Evolutionary conservation across 2,329 filamentous ascomycete genomes (phyloP), one percentile per base, ranked within the genome.

Genomic region (Pestalotiopsis sp.): DNA sequence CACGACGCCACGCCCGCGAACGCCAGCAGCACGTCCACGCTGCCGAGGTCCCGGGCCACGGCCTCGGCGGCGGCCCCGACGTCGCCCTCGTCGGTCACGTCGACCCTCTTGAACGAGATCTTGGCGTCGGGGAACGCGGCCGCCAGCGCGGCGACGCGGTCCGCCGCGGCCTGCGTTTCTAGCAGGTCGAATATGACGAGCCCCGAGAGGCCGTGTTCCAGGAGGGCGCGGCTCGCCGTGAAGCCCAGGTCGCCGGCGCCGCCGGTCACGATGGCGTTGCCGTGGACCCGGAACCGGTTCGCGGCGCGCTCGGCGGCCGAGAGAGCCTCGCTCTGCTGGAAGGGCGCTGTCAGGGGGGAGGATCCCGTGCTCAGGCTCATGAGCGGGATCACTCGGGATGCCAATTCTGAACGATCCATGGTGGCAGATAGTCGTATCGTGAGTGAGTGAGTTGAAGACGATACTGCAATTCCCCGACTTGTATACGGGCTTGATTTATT

Each of bases 1-100:
- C 87, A 91, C 52, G 84, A 85, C 0, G 93, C 91, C 0, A 94
- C 85, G 4, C 92, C 92, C 0, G 90, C 92, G 73, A 92, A 92
- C 72, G 88, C 90, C 71, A 88, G 84, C 2, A 92, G 80, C 58
- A 87, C 86, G 70, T 87, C 82, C 2, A 92, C 75, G n/a, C 80
- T 80, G 2, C 87, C 87, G 2, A 90, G 80, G 1, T 78, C 74
- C 9, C 78, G 72, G 0, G 80, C 81, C 0, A 81, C 62, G 62
- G 39, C 62, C n/a, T 52, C 70, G 3, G 87, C 79, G 0, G 83
- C 84, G 3, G 17, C 31, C 1, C 67, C 52, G 2, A 76, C 71
- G 2, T 56, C 25, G 4, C 58, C 66, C 4, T 71, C 75, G 57
- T 77, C 74, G 1, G 75, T 75, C 27, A 92, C 88, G 72, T 92